A percentile compares a stretch with the other conserved stretches of the same genome.
phyloP scores from a whole-genome alignment of 139 green algal genomes.

The Micromonas pusilla region DNA sequence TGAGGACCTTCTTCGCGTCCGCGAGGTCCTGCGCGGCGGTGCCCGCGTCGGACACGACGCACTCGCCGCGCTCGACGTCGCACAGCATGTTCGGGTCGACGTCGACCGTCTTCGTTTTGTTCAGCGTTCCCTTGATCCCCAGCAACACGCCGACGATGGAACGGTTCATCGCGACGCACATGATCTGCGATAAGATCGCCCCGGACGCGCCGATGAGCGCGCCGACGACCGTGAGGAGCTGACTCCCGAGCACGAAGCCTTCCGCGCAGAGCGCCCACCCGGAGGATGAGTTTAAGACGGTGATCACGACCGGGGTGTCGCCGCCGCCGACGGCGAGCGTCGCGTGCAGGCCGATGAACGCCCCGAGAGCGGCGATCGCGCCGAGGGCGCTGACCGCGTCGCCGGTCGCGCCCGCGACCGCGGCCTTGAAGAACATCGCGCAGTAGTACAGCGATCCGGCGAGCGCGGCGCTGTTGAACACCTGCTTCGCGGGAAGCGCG shows the following conservation, averaged over 20 bases:
- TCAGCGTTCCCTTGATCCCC: neutral
- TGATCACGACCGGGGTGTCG: slow-evolving; percentile 90
- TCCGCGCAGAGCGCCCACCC: slow-evolving; percentile 82
- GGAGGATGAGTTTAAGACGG: slow-evolving; percentile 75
- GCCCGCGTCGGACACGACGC: neutral
- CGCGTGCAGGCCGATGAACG: slow-evolving; percentile 71
- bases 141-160: slow-evolving; percentile 59
- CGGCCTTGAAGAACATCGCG: slow-evolving; percentile 35
- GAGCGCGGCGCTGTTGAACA: slow-evolving; percentile 51
- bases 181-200: slow-evolving; percentile 84
- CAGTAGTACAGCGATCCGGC: slow-evolving; percentile 42
- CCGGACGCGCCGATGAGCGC: slow-evolving; percentile 79
- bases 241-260: slow-evolving; percentile 46
- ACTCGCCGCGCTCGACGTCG: slow-evolving; percentile 32
- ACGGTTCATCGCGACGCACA: slow-evolving; percentile 89
- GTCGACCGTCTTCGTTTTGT: neutral
- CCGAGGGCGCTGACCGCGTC: slow-evolving; percentile 33
- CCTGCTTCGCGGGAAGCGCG: slow-evolving; percentile 68
- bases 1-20: slow-evolving; percentile 33
- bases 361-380: neutral
- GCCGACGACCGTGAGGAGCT: slow-evolving; percentile 71
- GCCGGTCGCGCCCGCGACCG: slow-evolving; percentile 44
- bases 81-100: neutral
- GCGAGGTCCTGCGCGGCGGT: neutral
- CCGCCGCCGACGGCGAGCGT: slow-evolving; percentile 75